Conservation (phyloP, 2,329 filamentous ascomycete genomes). For the Mycosphaerella arachidis region DNA sequence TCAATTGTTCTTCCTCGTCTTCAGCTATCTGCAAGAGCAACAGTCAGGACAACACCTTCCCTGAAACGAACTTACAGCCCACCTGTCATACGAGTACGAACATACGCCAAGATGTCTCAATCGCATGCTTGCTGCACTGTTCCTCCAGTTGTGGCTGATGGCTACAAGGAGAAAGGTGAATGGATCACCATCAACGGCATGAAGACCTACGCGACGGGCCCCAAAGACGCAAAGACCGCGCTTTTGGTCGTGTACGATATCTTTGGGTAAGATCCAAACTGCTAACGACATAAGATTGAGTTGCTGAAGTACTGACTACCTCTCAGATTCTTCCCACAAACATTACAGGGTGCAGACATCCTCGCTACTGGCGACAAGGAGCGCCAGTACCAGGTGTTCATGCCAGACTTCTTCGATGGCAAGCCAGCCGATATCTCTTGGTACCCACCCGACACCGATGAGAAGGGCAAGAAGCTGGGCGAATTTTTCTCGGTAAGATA, state of each 20-base stretch:
- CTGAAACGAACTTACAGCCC: background rate
- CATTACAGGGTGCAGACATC: constrained; percentile 60
- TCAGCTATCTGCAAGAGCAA: background rate
- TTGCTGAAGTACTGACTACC: background rate
- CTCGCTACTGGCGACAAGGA: constrained; percentile 60
- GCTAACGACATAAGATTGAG: no score
- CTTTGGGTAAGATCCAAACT: constrained; percentile 47
- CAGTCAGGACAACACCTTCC: background rate
- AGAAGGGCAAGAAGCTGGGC: constrained; percentile 57
- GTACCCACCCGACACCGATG: constrained; percentile 50
- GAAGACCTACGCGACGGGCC: constrained; percentile 58
- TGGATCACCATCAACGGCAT: constrained; percentile 57
- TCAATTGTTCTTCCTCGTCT: background rate
- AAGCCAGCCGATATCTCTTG: constrained; percentile 55
- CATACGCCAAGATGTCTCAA: constrained; percentile 28
- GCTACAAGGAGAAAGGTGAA: constrained; percentile 55
- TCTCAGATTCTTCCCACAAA: constrained; percentile 51
- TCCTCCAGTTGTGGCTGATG: constrained; percentile 45
- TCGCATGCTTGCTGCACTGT: constrained; percentile 45
- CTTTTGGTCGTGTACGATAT: constrained; percentile 59
- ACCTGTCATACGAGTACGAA: constrained; percentile 3
- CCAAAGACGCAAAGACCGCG: constrained; percentile 50
- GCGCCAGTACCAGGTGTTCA: constrained; percentile 75
- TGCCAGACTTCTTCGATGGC: constrained; percentile 87
- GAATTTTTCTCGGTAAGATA: constrained; percentile 49